Evolutionary conservation across 768 basidiomycete species (phyloP), one percentile per base, ranked within the genome.

Genomic region (Trametes sanguinea): DNA sequence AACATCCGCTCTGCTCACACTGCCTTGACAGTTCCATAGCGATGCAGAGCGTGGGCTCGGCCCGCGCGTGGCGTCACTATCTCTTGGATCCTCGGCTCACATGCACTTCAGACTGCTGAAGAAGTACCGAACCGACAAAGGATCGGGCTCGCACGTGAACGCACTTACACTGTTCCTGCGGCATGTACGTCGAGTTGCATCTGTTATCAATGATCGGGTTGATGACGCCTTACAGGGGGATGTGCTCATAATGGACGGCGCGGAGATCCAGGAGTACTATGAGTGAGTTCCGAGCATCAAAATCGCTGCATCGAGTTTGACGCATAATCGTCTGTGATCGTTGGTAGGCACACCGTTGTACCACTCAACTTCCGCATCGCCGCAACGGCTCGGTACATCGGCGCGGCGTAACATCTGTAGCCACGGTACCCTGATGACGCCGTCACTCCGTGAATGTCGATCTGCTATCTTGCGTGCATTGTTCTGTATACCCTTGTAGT

Each of bases 351-450:
- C 63, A 87, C 87, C 6, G 90, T 92, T 4, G 72, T 88, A 60
- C 90, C 90, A 10, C 78, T 80, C 57, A 86, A 88, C 69, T 89
- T 92, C 71, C 83, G 90, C 2, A 89, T 92, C 64, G 90, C 89
- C 32, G 90, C 90, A 3, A 92, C 90, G 11, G 90, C 90, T 43
- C 83, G 90, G 45, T 80, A 74, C 60, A 92, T 92, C 67, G 75
- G 76, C 60, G 69, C 45, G 14, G 30, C 53, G 22, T 61, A 29
- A 37, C 22, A 22, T 22, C 22, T 22, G 22, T 22, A 1, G 22
- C 22, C 22, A 22, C 22, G 22, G 22, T 22, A 22, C 22, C 22
- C 22, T 22, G 22, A 22, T 22, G 22, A 22, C 22, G 22, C 22
- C 22, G 22, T 22, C 22, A 22, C 22, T 22, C 22, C 22, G 22